Evolutionary conservation across 345 rosid genomes (phyloP).

Genomic region (Eutrema japonicum): DNA sequence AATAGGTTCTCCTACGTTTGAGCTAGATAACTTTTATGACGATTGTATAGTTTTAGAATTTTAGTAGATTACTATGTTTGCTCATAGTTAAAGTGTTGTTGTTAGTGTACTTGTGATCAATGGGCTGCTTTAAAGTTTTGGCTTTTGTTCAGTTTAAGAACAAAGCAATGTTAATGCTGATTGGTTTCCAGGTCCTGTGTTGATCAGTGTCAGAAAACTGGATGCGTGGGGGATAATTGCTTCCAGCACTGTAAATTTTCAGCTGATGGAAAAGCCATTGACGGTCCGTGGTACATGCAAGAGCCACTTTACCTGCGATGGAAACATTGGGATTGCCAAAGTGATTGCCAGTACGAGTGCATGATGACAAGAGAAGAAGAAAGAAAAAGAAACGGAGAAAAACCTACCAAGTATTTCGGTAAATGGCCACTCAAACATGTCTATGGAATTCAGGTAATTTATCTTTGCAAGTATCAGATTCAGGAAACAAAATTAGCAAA

Average conservation of each 20-base stretch:
- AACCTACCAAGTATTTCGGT: slow-evolving; percentile 81
- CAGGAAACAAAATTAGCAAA: not conserved
- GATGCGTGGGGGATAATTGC: slow-evolving; percentile 79
- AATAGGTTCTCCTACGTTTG: not conserved
- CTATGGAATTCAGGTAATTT: slow-evolving; percentile 72
- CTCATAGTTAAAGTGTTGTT: slow-evolving; percentile 6
- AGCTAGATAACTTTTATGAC: not conserved
- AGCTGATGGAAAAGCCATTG: slow-evolving; percentile 79
- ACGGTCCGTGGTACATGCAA: slow-evolving; percentile 84
- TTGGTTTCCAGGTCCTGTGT: slow-evolving; percentile 64
- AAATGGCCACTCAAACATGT: slow-evolving; percentile 89
- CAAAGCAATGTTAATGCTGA: slow-evolving; percentile 19
- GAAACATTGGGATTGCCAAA: slow-evolving; percentile 92
- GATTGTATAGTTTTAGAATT: not conserved
- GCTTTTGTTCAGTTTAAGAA: slow-evolving; percentile 4
- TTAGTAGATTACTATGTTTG: not conserved
- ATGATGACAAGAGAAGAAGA: slow-evolving; percentile 90
- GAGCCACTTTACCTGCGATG: slow-evolving; percentile 83
- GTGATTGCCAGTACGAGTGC: slow-evolving; percentile 73
- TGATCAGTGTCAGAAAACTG: slow-evolving; percentile 74
- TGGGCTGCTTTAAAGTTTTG: not conserved
- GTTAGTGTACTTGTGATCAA: not conserved
- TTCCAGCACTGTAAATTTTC: slow-evolving; percentile 89
- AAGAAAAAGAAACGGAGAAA: slow-evolving; percentile 60
- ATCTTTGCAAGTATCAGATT: slow-evolving; percentile 1